Base-by-base conservation (phyloP, 2,329 filamentous ascomycete species). In the Arthrobotrys musiformis region DNA sequence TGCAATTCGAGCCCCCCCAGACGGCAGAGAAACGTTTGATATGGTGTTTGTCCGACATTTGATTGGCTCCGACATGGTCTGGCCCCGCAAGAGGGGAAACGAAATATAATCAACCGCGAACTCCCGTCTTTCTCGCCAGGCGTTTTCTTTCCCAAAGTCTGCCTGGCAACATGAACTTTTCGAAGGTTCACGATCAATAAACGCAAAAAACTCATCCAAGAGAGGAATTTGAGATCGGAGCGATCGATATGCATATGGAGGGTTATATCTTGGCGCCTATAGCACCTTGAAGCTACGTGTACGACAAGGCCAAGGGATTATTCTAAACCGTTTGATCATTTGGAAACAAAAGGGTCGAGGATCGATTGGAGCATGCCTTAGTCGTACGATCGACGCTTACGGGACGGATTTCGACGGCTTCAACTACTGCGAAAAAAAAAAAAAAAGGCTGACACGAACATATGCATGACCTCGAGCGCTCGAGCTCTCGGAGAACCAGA, bases 51-150 rank as follows among this genome's bases (percentile, higher is more conserved):
- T 48, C 48, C 15, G 4, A 33, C 17, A 28, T 48, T 52, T 72
- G n/a, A 72, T 72, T 72, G 68, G 68, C 22, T 44, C 22, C 24
- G 17, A 26, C 33, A 28, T 48, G 46, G 48, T 26, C 19, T 40
- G 11, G 2, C 17, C 11, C 26, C 22, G 17, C 15, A 5, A 19
- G 5, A 33, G 35, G 62, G 46, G 19, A 63, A 26, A 35, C 30
- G 30, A 46, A 42, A 72, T 72, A 72, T 72, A 72, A 72, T 72
- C 68, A 72, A 61, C 68, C 68, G 68, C 40, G 30, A 61, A 56
- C 40, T 44, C 26, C 58, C 68, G 58, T 35, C 40, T 17, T 30
- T 37, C 17, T 42, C 40, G 68, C 68, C 60, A 72, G 68, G 68
- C 68, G 68, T 72, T 72, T 62, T 72, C 58, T 40, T 35, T 58